Evolutionary conservation across 345 rosid genomes (phyloP).

Genomic region (Salix exigua): DNA sequence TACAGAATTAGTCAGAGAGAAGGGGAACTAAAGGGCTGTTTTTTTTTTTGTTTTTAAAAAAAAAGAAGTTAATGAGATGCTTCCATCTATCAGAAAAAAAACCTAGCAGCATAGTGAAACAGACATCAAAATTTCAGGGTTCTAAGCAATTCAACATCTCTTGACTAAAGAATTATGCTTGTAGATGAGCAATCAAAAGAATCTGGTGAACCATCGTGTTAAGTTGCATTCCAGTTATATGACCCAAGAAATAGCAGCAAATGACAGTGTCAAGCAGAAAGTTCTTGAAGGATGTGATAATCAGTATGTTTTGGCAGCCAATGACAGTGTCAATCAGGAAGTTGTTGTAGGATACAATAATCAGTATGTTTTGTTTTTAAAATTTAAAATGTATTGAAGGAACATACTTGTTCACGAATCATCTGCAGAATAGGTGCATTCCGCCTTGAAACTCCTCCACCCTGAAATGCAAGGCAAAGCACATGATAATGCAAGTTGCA

Average conservation of each 20-base stretch:
- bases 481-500: background rate
- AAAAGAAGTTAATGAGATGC: background rate
- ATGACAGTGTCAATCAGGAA: background rate
- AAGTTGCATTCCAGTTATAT: background rate
- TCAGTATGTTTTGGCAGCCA: background rate
- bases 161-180: background rate
- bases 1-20: background rate
- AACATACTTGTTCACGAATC: conserved; percentile 79
- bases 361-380: background rate
- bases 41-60: no score
- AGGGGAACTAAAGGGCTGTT: background rate
- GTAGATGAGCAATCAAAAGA: background rate
- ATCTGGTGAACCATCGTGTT: background rate
- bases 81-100: background rate
- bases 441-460: conserved; percentile 88
- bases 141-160: background rate
- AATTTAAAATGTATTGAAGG: background rate
- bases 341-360: background rate
- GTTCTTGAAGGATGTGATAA: background rate
- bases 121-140: background rate
- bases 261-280: background rate
- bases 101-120: background rate
- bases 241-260: background rate
- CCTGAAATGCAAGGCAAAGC: conserved; percentile 40
- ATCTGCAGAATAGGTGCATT: conserved; percentile 72